These are phyloP conservation scores for Candida sanyaensis DNA, from an alignment of 1,139 yeast species.

Conservation along the genomic window DNA sequence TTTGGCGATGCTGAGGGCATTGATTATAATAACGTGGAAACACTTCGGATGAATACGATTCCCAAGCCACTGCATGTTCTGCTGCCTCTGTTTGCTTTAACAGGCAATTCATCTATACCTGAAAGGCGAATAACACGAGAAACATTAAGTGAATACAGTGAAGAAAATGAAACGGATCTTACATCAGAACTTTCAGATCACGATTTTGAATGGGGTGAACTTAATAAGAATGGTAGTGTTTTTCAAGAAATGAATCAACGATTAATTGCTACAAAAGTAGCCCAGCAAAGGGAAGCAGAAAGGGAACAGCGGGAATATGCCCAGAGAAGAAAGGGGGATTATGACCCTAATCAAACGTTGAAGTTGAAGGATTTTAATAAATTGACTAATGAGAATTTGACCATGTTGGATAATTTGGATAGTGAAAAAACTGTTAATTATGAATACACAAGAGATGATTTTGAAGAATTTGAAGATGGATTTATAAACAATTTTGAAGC, in stretches of 20 bases:
- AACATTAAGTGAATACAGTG: conserved; percentile 38
- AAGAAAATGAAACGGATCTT: conserved; percentile 41
- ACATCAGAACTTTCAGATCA: conserved; percentile 44
- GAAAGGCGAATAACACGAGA: conserved; percentile 16
- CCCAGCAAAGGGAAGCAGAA: conserved; percentile 36
- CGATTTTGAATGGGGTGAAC: conserved; percentile 44
- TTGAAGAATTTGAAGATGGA: conserved; percentile 43
- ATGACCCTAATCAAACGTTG: conserved; percentile 25
- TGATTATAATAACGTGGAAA: conserved; percentile 13
- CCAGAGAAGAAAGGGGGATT: conserved; percentile 18
- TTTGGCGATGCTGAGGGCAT: conserved; percentile 29
- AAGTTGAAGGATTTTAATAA: conserved; percentile 32
- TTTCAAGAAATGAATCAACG: conserved; percentile 25
- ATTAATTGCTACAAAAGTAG: conserved; percentile 25
- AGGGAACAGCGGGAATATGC: conserved; percentile 34
- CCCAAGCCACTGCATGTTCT: conserved; percentile 7
- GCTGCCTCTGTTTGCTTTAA: conserved; percentile 14
- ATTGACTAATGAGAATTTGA: conserved; percentile 18
- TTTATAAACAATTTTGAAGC: conserved; percentile 19
- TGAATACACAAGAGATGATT: conserved; percentile 41
- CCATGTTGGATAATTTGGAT: conserved; percentile 29
- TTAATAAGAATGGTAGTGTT: conserved; percentile 37
- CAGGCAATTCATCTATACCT: conserved; percentile 9
- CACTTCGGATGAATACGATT: conserved; percentile 9
- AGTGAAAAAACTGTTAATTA: conserved; percentile 38